Evolutionary conservation across 345 rosid genomes (phyloP).

Genomic region (Dipteronia dyeriana): DNA sequence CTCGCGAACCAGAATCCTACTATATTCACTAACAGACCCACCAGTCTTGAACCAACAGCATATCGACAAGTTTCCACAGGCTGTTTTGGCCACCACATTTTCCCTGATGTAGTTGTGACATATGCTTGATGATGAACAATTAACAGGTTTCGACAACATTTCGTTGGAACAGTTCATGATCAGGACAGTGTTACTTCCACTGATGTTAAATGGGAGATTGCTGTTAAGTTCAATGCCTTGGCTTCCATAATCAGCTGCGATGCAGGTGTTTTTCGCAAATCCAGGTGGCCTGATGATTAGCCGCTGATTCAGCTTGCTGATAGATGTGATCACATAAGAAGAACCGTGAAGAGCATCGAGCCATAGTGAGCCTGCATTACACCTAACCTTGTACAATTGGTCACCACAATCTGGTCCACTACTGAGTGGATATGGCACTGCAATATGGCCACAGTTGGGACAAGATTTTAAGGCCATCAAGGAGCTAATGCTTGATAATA

Average conservation of each 20-base stretch:
- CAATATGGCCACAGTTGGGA: slow-evolving; percentile 35
- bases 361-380: slow-evolving; percentile 27
- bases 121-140: slow-evolving; percentile 37
- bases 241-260: slow-evolving; percentile 27
- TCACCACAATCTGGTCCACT: slow-evolving; percentile 45
- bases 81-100: slow-evolving; percentile 6
- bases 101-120: slow-evolving; percentile 39
- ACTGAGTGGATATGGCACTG: slow-evolving; percentile 55
- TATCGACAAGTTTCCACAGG: slow-evolving; percentile 23
- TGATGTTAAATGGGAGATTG: slow-evolving; percentile 47
- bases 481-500: slow-evolving; percentile 16
- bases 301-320: slow-evolving; percentile 28
- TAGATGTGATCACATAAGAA: slow-evolving; percentile 32
- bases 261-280: slow-evolving; percentile 30
- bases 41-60: slow-evolving; percentile 41
- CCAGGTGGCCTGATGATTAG: slow-evolving; percentile 32
- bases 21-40: slow-evolving; percentile 32
- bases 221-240: slow-evolving; percentile 32
- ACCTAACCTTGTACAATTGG: slow-evolving; percentile 38
- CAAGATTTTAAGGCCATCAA: slow-evolving; percentile 40
- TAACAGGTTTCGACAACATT: slow-evolving; percentile 22
- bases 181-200: slow-evolving; percentile 39
- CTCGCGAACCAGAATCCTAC: slow-evolving; percentile 29
- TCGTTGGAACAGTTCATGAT: slow-evolving; percentile 33
- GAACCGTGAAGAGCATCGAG: slow-evolving; percentile 42